Percentiles rank a stretch among this genome's conserved stretches.
These are phyloP conservation scores for Candida parachauliodes DNA, from an alignment of 805 yeast genomes.

Conservation along the genomic window DNA sequence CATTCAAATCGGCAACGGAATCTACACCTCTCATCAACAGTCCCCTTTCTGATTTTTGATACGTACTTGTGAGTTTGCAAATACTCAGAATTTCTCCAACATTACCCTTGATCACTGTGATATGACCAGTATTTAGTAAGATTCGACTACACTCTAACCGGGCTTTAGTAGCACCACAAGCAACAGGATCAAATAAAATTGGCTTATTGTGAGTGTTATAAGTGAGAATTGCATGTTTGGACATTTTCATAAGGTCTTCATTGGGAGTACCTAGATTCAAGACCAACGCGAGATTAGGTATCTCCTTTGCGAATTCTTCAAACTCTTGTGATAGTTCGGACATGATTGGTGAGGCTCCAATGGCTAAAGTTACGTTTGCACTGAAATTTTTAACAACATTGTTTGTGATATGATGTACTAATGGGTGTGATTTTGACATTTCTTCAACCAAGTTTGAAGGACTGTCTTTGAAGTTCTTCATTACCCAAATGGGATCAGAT, in stretches of 20 bases:
- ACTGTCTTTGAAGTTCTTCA: neutral
- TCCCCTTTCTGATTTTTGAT: constrained; percentile 18
- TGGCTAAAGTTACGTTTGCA: constrained; percentile 80
- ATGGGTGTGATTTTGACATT: constrained; percentile 41
- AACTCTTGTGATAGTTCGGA: constrained; percentile 70
- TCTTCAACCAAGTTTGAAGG: constrained; percentile 4
- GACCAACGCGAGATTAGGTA: constrained; percentile 54
- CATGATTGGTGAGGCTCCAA: constrained; percentile 89
- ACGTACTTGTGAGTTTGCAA: constrained; percentile 25
- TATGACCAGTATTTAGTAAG: constrained; percentile 55
- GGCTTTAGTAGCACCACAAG: constrained; percentile 73
- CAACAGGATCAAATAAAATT: constrained; percentile 88
- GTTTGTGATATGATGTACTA: constrained; percentile 86
- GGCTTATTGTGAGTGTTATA: constrained; percentile 59
- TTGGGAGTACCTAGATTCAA: constrained; percentile 76
- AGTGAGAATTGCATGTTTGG: constrained; percentile 48
- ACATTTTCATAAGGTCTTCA: constrained; percentile 37
- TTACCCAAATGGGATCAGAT: constrained; percentile 8
- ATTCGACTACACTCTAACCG: constrained; percentile 47
- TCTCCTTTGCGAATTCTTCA: constrained; percentile 51
- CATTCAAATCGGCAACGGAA: constrained; percentile 24
- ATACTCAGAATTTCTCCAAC: constrained; percentile 78
- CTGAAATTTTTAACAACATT: constrained; percentile 84
- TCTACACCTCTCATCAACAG: constrained; percentile 74
- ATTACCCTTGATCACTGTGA: constrained; percentile 77